Evolutionary conservation across 176 grass and related monocot species (phyloP).

Genomic region (Olyra latifolia): DNA sequence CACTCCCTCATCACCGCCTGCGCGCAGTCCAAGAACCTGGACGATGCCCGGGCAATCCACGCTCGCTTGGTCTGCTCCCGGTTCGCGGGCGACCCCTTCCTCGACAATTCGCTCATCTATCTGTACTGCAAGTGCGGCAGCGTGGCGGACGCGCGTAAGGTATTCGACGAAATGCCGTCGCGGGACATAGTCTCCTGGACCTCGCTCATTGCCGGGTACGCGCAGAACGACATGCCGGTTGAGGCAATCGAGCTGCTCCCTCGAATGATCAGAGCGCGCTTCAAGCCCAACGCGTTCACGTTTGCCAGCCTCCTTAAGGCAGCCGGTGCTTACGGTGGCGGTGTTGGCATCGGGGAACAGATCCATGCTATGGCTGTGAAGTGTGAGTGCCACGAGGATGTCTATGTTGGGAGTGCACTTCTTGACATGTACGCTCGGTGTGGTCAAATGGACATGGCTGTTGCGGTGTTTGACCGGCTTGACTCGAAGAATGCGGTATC

Average conservation of each 20-base stretch:
- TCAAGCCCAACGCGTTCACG: conserved; percentile 54
- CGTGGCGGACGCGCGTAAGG: conserved; percentile 37
- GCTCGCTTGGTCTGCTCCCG: conserved; percentile 38
- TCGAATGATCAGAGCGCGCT: conserved; percentile 35
- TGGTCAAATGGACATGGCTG: conserved; percentile 49
- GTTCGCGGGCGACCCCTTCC: conserved; percentile 46
- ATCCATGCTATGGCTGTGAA: conserved; percentile 50
- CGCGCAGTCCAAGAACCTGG: conserved; percentile 31
- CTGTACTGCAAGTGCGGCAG: conserved; percentile 59
- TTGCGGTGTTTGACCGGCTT: conserved; percentile 45
- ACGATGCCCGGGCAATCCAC: conserved; percentile 35
- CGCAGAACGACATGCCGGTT: conserved; percentile 49
- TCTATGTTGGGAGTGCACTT: conserved; percentile 66
- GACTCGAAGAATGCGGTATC: conserved; percentile 65
- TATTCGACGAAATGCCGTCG: conserved; percentile 50
- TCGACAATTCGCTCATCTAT: conserved; percentile 58
- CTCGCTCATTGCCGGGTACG: conserved; percentile 62
- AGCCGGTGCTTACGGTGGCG: conserved; percentile 6
- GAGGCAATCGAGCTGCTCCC: conserved; percentile 45
- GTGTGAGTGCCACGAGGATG: conserved; percentile 48
- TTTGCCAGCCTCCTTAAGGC: conserved; percentile 77
- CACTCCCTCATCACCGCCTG: conserved; percentile 46
- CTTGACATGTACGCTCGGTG: conserved; percentile 65
- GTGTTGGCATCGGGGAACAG: conserved; percentile 13
- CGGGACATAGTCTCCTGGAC: conserved; percentile 69